Percentiles rank a stretch among this genome's conserved stretches.
phyloP scores from a whole-genome alignment of 1,284 basidiomycete species.

The Clitocybe nebularis region DNA sequence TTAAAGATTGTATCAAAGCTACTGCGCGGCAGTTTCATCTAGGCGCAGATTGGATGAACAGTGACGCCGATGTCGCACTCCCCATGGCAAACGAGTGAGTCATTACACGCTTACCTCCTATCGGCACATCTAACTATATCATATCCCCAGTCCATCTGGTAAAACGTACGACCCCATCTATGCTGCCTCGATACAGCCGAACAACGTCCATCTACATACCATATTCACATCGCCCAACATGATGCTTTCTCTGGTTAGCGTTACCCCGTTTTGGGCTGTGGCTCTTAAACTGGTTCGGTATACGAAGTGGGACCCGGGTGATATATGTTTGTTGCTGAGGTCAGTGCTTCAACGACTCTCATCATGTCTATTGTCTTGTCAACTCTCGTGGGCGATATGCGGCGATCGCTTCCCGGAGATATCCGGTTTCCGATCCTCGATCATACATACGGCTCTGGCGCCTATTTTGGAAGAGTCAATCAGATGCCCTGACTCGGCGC shows the following conservation, averaged over 20 bases:
- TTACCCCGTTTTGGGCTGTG: conserved; percentile 64
- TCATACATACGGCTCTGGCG: no score
- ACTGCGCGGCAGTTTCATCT: conserved; percentile 49
- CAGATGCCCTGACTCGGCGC: not conserved
- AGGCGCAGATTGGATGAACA: conserved; percentile 71
- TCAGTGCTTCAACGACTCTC: conserved; percentile 19
- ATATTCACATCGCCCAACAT: conserved; percentile 49
- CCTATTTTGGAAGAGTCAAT: not conserved
- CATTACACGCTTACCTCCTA: no score
- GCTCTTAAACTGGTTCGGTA: conserved; percentile 70
- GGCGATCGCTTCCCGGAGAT: no score
- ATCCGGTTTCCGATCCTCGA: no score
- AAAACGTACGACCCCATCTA: conserved; percentile 56
- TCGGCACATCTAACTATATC: no score
- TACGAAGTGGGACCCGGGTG: conserved; percentile 47
- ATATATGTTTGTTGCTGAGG: conserved; percentile 47
- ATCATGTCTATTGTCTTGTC: no score
- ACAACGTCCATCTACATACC: conserved; percentile 51
- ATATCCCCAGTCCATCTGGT: no score
- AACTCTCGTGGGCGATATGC: no score
- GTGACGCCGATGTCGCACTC: conserved; percentile 61
- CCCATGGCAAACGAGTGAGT: conserved; percentile 61
- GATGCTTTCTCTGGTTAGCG: conserved; percentile 48
- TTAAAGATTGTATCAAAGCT: conserved; percentile 50
- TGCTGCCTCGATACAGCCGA: conserved; percentile 41